phyloP scores from a whole-genome alignment of 2,329 filamentous ascomycete species.

The Coleophoma cylindrospora region DNA sequence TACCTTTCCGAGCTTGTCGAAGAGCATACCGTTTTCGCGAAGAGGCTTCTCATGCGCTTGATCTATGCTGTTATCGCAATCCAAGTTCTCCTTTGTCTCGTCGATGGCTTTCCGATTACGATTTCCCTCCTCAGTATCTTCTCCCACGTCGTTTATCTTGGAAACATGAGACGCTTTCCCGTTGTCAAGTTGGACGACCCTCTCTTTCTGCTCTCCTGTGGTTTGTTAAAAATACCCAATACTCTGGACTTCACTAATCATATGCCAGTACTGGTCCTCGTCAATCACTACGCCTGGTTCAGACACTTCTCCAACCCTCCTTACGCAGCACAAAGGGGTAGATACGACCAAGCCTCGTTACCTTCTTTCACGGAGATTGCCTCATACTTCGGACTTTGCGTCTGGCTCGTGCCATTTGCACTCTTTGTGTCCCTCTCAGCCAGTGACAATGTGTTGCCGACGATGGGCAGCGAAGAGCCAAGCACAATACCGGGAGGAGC shows the following conservation, averaged over 20 bases:
- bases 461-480: slow-evolving; percentile 72
- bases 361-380: slow-evolving; percentile 93
- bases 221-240: slow-evolving; percentile 41
- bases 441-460: slow-evolving; percentile 90
- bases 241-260: slow-evolving; percentile 12
- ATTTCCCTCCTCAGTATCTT: slow-evolving; percentile 70
- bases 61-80: slow-evolving; percentile 78
- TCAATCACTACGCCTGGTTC: slow-evolving; percentile 97
- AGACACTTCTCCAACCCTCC: slow-evolving; percentile 74
- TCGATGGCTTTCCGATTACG: slow-evolving; percentile 81
- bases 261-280: slow-evolving; percentile 64
- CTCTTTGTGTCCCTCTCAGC: slow-evolving; percentile 93
- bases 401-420: slow-evolving; percentile 94
- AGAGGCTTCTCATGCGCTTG: slow-evolving; percentile 76
- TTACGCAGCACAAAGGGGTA: slow-evolving; percentile 52
- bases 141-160: slow-evolving; percentile 81
- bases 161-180: slow-evolving; percentile 72
- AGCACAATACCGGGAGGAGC: slow-evolving; percentile 24
- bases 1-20: slow-evolving; percentile 98
- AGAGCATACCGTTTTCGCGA: slow-evolving; percentile 91
- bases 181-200: slow-evolving; percentile 85
- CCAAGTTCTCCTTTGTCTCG: slow-evolving; percentile 67
- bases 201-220: slow-evolving; percentile 77
- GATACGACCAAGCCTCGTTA: slow-evolving; percentile 57
- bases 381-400: slow-evolving; percentile 91